Conservation (phyloP, 2,329 filamentous ascomycete genomes). For the Neospermospora avenae region DNA sequence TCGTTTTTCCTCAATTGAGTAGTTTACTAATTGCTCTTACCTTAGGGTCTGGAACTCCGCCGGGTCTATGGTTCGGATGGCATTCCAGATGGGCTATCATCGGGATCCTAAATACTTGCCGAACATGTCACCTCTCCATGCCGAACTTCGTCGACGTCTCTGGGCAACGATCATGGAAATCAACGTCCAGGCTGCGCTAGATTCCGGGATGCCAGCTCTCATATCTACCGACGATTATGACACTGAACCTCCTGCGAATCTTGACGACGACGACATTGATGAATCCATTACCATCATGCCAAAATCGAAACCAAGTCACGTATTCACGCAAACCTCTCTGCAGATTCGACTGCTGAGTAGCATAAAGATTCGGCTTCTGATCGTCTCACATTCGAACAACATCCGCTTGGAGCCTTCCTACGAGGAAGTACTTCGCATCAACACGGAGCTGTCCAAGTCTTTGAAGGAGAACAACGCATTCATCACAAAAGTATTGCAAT, state of each 20-base stretch:
- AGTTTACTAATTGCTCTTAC: no score
- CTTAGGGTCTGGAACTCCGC: conserved; percentile 45
- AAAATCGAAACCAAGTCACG: conserved; percentile 25
- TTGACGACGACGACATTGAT: conserved; percentile 49
- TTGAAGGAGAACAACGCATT: conserved; percentile 22
- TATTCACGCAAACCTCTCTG: conserved; percentile 49
- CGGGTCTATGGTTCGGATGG: conserved; percentile 49
- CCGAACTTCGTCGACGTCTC: conserved; percentile 53
- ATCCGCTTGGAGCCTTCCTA: conserved; percentile 44
- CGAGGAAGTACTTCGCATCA: conserved; percentile 46
- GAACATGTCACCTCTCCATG: conserved; percentile 44
- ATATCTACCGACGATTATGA: conserved; percentile 48
- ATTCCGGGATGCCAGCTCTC: conserved; percentile 49
- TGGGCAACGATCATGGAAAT: conserved; percentile 57
- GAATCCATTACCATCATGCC: conserved; percentile 34
- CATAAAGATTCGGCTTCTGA: conserved; percentile 42
- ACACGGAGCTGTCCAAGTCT: conserved; percentile 42
- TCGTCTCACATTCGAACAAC: conserved; percentile 47
- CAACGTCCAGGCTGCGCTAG: conserved; percentile 48
- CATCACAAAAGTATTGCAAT: conserved; percentile 7
- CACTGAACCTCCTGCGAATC: conserved; percentile 46
- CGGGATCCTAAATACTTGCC: conserved; percentile 51
- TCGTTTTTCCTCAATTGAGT: no score
- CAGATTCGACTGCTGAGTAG: conserved; percentile 46
- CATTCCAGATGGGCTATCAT: conserved; percentile 57